A percentile compares a stretch with the other conserved stretches of the same genome.
These are phyloP conservation scores for Trypanosoma platydactyli DNA, from an alignment of 208 protist species.

Conservation along the genomic window DNA sequence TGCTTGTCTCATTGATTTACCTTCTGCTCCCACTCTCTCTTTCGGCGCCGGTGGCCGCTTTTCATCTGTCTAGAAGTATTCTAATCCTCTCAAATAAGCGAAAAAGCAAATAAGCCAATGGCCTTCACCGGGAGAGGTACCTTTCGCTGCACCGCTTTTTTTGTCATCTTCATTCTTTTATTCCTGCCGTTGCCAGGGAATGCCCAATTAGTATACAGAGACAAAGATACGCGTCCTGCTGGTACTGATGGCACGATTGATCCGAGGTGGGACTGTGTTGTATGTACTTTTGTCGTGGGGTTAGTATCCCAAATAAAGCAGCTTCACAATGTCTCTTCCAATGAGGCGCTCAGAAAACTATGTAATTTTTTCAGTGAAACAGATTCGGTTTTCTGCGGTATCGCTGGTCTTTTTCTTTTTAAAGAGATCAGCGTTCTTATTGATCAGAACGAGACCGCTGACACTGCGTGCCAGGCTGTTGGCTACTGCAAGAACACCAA, in stretches of 20 bases:
- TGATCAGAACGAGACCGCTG: slow-evolving; percentile 28
- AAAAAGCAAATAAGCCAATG: not conserved
- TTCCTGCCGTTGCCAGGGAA: not conserved
- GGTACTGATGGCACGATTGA: not conserved
- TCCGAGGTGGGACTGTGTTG: slow-evolving; percentile 29
- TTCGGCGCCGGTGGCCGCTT: too few relatives aligned
- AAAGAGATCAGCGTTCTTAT: slow-evolving; percentile 19
- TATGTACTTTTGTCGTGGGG: slow-evolving; percentile 29
- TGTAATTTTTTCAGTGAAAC: slow-evolving; percentile 19
- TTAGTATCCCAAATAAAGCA: slow-evolving; percentile 29
- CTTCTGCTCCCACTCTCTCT: too few relatives aligned
- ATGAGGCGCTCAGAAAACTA: slow-evolving; percentile 14
- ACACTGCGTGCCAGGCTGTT: slow-evolving; percentile 27
- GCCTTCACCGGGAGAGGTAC: not conserved
- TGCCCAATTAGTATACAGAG: not conserved
- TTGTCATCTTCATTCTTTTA: not conserved
- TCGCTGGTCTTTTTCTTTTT: slow-evolving; percentile 20
- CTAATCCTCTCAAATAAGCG: not conserved
- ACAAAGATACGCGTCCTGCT: not conserved
- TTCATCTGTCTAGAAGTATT: not conserved
- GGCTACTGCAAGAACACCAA: slow-evolving; percentile 21
- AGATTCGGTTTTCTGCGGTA: slow-evolving; percentile 9
- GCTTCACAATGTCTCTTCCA: slow-evolving; percentile 21
- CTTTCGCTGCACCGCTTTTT: not conserved
- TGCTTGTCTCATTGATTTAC: too few relatives aligned